Evolutionary conservation across 768 basidiomycete species (phyloP).

Genomic region (Termitomyces sp.): DNA sequence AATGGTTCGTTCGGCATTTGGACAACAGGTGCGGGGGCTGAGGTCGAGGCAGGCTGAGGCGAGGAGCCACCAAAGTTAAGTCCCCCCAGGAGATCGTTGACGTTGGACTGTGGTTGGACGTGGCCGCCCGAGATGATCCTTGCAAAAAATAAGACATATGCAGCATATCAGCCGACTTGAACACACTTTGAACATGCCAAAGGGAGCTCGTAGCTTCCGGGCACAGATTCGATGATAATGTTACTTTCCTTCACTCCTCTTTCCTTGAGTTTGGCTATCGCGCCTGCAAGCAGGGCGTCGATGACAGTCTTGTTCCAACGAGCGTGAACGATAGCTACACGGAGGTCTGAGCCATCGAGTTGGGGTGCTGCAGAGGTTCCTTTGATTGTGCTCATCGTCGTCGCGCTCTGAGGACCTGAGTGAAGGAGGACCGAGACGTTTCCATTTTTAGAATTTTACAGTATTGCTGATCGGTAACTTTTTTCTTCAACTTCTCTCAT

Average conservation of each 20-base stretch:
- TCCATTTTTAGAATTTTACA: neutral
- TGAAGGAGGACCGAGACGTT: constrained; percentile 13
- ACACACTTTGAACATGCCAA: constrained; percentile 79
- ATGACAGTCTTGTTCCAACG: constrained; percentile 93
- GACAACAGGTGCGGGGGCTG: constrained; percentile 36
- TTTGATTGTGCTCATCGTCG: constrained; percentile 67
- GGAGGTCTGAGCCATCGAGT: constrained; percentile 77
- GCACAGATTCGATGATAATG: constrained; percentile 88
- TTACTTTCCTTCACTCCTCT: constrained; percentile 86
- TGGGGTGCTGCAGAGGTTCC: constrained; percentile 60
- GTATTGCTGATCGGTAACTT: constrained; percentile 2
- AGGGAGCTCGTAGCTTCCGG: constrained; percentile 95
- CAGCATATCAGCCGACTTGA: constrained; percentile 1
- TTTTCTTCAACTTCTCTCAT: constrained; percentile 6
- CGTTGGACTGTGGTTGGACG: constrained; percentile 71
- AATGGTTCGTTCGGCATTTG: constrained; percentile 63
- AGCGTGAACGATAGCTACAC: constrained; percentile 92
- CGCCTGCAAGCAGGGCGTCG: constrained; percentile 78
- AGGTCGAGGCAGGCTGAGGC: constrained; percentile 48
- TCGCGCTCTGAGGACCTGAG: constrained; percentile 8
- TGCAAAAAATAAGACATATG: constrained; percentile 5
- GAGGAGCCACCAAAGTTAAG: constrained; percentile 40
- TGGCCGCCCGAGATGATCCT: constrained; percentile 86
- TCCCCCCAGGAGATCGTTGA: constrained; percentile 77
- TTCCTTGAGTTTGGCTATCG: constrained; percentile 74